These are phyloP conservation scores for Backusella parvicylindrica DNA, from an alignment of 192 early-diverging fungal species.

Conservation along the genomic window DNA sequence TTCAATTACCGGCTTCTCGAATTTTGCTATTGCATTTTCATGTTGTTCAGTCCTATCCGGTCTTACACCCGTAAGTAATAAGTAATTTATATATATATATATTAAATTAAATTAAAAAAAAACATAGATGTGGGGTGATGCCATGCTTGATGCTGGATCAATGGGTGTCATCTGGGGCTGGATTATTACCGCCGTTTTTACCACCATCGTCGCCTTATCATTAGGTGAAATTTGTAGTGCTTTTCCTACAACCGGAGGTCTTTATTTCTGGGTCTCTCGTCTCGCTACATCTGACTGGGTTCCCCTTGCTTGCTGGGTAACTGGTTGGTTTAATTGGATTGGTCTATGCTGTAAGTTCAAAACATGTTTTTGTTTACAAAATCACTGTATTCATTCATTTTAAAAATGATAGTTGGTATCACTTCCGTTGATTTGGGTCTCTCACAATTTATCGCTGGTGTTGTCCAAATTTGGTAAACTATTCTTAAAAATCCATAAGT, in stretches of 20 bases:
- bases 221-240: constrained; percentile 54
- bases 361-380: neutral
- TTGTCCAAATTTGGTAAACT: constrained; percentile 34
- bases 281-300: constrained; percentile 44
- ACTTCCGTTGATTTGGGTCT: constrained; percentile 47
- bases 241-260: constrained; percentile 46
- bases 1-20: constrained; percentile 44
- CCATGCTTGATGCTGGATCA: constrained; percentile 46
- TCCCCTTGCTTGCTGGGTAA: constrained; percentile 50
- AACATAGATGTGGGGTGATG: constrained; percentile 38
- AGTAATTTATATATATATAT: neutral
- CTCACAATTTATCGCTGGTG: constrained; percentile 44
- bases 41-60: constrained; percentile 51
- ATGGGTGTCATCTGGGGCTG: constrained; percentile 52
- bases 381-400: neutral
- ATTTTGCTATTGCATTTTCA: constrained; percentile 54
- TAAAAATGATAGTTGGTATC: constrained; percentile 20
- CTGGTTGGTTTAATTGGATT: constrained; percentile 52
- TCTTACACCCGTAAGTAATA: constrained; percentile 39
- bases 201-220: constrained; percentile 40
- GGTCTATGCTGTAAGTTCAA: constrained; percentile 36
- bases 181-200: constrained; percentile 45
- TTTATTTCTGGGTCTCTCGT: constrained; percentile 52
- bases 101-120: neutral
- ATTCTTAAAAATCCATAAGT: neutral